Evolutionary conservation across 352 stramenopile species (phyloP).

Genomic region (Phytophthora lateralis): DNA sequence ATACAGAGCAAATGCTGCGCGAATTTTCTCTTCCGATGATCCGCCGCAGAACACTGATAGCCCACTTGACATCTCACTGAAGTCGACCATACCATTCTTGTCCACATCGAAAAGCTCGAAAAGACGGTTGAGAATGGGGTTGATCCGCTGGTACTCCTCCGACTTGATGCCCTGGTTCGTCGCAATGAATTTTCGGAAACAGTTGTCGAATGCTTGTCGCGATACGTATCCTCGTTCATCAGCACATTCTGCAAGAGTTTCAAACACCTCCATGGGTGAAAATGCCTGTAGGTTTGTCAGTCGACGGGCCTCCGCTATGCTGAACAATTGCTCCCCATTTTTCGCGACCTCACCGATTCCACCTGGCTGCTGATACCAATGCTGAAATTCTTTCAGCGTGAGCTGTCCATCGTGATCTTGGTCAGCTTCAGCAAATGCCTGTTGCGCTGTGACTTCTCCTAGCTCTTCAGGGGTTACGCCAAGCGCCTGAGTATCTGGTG

Average conservation of each 20-base stretch:
- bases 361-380: slow-evolving; percentile 82
- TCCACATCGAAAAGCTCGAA: slow-evolving; percentile 88
- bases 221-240: slow-evolving; percentile 79
- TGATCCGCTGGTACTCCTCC: slow-evolving; percentile 68
- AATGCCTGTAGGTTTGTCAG: slow-evolving; percentile 81
- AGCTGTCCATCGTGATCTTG: slow-evolving; percentile 75
- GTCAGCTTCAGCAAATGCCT: slow-evolving; percentile 77
- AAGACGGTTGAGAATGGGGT: slow-evolving; percentile 74
- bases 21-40: slow-evolving; percentile 76
- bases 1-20: slow-evolving; percentile 80
- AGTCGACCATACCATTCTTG: slow-evolving; percentile 86
- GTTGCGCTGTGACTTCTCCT: slow-evolving; percentile 75
- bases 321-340: slow-evolving; percentile 82
- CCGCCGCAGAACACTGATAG: slow-evolving; percentile 87
- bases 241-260: slow-evolving; percentile 69
- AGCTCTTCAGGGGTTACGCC: slow-evolving; percentile 79
- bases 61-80: slow-evolving; percentile 86
- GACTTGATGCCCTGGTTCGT: slow-evolving; percentile 54
- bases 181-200: slow-evolving; percentile 77
- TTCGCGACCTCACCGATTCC: slow-evolving; percentile 79
- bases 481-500: slow-evolving; percentile 58
- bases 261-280: slow-evolving; percentile 79
- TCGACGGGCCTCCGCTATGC: slow-evolving; percentile 64
- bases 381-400: slow-evolving; percentile 86
- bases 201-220: slow-evolving; percentile 74